A percentile compares a stretch with the other conserved stretches of the same genome.
phyloP scores from a whole-genome alignment of 139 green algal genomes.

The Coelastrella sp. region DNA sequence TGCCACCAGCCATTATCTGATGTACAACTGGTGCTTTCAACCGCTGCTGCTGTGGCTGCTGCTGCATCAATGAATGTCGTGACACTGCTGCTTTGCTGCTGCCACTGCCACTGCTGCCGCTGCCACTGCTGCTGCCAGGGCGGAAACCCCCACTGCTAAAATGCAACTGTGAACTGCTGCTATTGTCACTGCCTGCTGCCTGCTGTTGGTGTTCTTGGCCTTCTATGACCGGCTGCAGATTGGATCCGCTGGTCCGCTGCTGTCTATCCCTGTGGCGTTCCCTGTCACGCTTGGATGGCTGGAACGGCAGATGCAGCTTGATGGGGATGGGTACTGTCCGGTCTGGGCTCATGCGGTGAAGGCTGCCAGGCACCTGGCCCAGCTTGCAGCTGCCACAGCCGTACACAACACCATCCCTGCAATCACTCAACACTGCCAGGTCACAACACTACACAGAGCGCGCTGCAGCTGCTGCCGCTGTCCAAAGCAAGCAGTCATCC shows the following conservation, averaged over 20 bases:
- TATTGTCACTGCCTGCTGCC: constrained; percentile 8
- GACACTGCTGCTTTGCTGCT: constrained; percentile 20
- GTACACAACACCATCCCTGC: constrained; percentile 70
- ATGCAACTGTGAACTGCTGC: not conserved
- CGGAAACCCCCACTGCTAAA: not conserved
- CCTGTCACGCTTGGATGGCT: constrained; percentile 39
- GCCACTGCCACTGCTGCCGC: constrained; percentile 23
- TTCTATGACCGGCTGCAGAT: constrained; percentile 31
- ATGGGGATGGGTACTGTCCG: constrained; percentile 51
- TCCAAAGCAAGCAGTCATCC: not conserved
- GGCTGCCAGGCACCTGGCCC: constrained; percentile 64
- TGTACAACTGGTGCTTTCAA: constrained; percentile 59
- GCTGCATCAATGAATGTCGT: constrained; percentile 39
- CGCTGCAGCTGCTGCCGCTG: not conserved
- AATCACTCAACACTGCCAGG: not conserved
- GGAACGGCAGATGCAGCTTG: constrained; percentile 47
- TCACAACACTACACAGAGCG: not conserved
- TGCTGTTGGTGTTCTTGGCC: constrained; percentile 33
- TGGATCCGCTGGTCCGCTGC: constrained; percentile 20
- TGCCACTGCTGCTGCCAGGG: constrained; percentile 11
- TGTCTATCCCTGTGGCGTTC: constrained; percentile 29
- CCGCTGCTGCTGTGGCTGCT: constrained; percentile 32
- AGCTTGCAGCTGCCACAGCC: constrained; percentile 71
- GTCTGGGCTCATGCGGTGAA: constrained; percentile 41
- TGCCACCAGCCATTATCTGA: constrained; percentile 63